Conservation (phyloP, 768 basidiomycete species). For the Mrakia hoshinonis region DNA sequence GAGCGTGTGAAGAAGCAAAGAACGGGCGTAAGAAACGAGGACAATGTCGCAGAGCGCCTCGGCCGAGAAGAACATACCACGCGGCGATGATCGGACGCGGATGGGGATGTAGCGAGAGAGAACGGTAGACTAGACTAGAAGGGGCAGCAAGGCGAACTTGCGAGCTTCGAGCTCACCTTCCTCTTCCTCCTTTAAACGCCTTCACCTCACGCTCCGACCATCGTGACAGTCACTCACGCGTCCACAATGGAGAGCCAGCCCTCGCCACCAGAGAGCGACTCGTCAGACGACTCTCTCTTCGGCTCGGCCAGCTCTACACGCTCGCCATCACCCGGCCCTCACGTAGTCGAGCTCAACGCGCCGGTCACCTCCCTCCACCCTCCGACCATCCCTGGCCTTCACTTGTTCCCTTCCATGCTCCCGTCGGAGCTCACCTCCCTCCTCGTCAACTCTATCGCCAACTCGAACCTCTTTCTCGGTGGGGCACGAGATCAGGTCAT, state of each 20-base stretch:
- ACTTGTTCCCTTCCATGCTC: conserved; percentile 13
- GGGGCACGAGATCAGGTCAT: conserved; percentile 25
- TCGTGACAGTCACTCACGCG: neutral
- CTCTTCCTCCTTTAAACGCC: no score
- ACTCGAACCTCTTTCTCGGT: conserved; percentile 9
- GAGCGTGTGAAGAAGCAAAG: no score
- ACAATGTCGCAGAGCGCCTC: no score
- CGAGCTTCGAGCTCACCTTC: conserved; percentile 1
- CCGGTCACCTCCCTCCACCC: neutral
- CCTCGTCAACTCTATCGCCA: conserved; percentile 10
- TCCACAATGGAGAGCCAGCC: neutral
- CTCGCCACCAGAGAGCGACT: neutral
- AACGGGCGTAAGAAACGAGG: no score
- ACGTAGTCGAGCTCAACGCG: neutral
- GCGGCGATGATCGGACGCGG: no score
- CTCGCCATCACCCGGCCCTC: neutral
- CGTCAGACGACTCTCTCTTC: conserved; percentile 11
- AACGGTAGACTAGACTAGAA: no score
- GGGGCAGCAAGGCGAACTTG: no score
- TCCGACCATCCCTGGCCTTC: conserved; percentile 19
- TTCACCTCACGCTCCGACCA: no score
- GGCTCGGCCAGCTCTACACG: neutral
- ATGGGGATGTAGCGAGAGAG: no score
- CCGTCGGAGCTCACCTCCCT: conserved; percentile 3
- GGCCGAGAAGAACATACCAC: no score